Percentiles rank a stretch among this genome's conserved stretches.
Conservation (phyloP, 2,329 filamentous ascomycete species). For the Sarocladium oryzae region DNA sequence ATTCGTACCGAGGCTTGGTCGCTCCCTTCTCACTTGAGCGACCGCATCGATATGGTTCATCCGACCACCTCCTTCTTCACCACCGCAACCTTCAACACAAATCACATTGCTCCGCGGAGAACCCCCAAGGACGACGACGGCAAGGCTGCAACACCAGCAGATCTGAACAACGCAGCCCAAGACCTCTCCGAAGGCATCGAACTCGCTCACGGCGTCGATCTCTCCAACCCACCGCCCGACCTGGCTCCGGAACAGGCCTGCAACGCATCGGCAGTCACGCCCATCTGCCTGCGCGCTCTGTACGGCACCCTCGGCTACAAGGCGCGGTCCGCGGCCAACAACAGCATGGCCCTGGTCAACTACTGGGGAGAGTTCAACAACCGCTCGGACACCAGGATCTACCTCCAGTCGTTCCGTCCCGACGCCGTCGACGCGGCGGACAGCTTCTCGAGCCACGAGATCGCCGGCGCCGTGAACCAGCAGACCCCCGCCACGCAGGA, state of each 20-base stretch:
- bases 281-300: slow-evolving; percentile 10
- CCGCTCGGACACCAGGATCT: slow-evolving; percentile 8
- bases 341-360: slow-evolving; percentile 11
- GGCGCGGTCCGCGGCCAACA: not conserved
- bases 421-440: slow-evolving; percentile 8
- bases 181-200: not conserved
- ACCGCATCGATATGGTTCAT: slow-evolving; percentile 6
- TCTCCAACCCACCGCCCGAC: slow-evolving; percentile 4
- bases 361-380: slow-evolving; percentile 12
- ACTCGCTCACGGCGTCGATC: not conserved
- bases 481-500: slow-evolving; percentile 9
- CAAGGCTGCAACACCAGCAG: no score
- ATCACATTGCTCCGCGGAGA: not conserved
- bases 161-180: no score
- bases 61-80: slow-evolving; percentile 9
- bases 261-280: slow-evolving; percentile 10
- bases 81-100: slow-evolving; percentile 4
- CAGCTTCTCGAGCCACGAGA: not conserved
- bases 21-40: not conserved
- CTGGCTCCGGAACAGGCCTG: slow-evolving; percentile 7
- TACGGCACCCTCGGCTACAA: slow-evolving; percentile 10
- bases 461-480: not conserved
- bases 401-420: not conserved
- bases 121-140: no score
- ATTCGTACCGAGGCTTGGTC: slow-evolving; percentile 10